Conservation (phyloP, 495 filamentous ascomycete genomes). For the Talaromyces borbonicus region DNA sequence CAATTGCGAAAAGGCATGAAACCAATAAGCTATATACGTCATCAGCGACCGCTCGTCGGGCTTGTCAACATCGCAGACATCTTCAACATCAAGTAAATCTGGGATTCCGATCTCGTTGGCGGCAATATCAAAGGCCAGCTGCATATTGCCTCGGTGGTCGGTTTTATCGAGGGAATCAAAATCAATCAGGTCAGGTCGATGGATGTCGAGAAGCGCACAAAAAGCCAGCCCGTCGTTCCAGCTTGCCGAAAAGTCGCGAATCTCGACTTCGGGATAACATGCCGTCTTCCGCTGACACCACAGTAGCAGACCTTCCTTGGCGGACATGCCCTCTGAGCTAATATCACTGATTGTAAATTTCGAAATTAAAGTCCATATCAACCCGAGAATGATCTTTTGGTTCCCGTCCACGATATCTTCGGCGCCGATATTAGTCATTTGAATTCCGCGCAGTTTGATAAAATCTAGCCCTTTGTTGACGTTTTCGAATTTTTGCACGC, state of each 20-base stretch:
- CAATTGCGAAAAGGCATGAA: slow-evolving; percentile 97
- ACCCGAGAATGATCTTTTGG: slow-evolving; percentile 88
- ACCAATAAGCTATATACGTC: slow-evolving; percentile 99
- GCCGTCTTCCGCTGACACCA: slow-evolving; percentile 99
- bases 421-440: slow-evolving; percentile 96
- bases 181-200: slow-evolving; percentile 94
- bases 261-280: slow-evolving; percentile 93
- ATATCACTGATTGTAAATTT: slow-evolving; percentile 98
- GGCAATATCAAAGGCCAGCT: slow-evolving; percentile 91
- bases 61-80: slow-evolving; percentile 92
- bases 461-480: slow-evolving; percentile 92
- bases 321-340: slow-evolving; percentile 94
- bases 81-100: slow-evolving; percentile 89
- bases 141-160: slow-evolving; percentile 95
- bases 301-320: slow-evolving; percentile 86
- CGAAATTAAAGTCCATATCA: slow-evolving; percentile 97
- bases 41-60: slow-evolving; percentile 94
- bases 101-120: slow-evolving; percentile 95
- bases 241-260: slow-evolving; percentile 84
- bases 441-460: slow-evolving; percentile 81
- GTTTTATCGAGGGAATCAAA: slow-evolving; percentile 88
- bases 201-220: slow-evolving; percentile 92
- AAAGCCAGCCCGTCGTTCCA: slow-evolving; percentile 98
- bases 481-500: slow-evolving; percentile 97
- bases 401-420: slow-evolving; percentile 99